Conservation (phyloP, 2,329 filamentous ascomycete species). For the Curvularia verruculosa region DNA sequence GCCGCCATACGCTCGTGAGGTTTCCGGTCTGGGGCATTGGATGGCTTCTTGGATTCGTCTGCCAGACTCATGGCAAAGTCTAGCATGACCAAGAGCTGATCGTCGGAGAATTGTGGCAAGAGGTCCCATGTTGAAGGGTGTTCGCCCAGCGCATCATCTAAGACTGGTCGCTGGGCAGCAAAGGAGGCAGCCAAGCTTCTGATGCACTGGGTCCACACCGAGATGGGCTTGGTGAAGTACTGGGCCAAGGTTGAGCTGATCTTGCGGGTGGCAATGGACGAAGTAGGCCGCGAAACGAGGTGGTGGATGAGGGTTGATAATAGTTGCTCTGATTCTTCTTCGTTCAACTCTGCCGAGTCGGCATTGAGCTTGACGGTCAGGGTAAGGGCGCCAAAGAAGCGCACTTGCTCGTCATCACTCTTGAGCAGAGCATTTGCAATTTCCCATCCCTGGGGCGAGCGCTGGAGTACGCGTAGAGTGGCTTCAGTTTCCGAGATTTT, state of each 20-base stretch:
- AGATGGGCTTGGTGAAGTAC: constrained; percentile 74
- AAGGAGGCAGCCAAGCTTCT: constrained; percentile 68
- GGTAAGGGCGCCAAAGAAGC: constrained; percentile 91
- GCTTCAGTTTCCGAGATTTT: constrained; percentile 67
- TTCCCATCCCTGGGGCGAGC: constrained; percentile 81
- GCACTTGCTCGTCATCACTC: constrained; percentile 73
- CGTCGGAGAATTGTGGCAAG: constrained; percentile 55
- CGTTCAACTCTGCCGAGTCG: constrained; percentile 64
- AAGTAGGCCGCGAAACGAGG: constrained; percentile 47
- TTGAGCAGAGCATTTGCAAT: constrained; percentile 77
- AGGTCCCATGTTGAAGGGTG: constrained; percentile 54
- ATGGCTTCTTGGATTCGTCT: constrained; percentile 71
- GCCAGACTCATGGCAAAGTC: constrained; percentile 70
- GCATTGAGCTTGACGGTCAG: constrained; percentile 93
- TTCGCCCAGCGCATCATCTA: constrained; percentile 57
- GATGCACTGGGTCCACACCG: constrained; percentile 69
- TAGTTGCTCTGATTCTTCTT: constrained; percentile 45
- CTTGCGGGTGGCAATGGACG: constrained; percentile 71
- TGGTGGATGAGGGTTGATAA: constrained; percentile 47
- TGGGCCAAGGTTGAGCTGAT: constrained; percentile 77
- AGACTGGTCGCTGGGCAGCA: constrained; percentile 53
- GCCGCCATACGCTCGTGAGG: constrained; percentile 60
- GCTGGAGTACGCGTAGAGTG: constrained; percentile 78
- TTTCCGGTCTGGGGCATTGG: constrained; percentile 61
- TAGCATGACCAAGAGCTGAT: constrained; percentile 63